Base-by-base conservation (phyloP, 2,329 filamentous ascomycete genomes). In the Alternaria gaisen region DNA sequence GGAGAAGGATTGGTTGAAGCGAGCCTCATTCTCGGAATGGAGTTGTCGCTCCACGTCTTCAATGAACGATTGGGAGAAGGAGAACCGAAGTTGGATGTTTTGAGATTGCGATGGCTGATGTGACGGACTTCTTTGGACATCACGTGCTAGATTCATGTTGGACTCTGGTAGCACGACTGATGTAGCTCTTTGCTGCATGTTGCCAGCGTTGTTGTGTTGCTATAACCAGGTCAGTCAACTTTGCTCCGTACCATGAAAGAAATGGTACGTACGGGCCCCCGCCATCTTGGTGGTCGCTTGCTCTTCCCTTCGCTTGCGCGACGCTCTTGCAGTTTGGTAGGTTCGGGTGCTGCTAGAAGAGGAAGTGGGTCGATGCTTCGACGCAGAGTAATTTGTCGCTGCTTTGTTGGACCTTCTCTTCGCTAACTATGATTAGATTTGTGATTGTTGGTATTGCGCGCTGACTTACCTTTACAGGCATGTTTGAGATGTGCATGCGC, bases 71-170 rank as follows among this genome's bases (percentile, higher is more conserved):
- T 12, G 4, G 7, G 61, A 60, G 40, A 71, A 71, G 0, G 68
- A 71, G 34, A 71, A 68, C 0, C 68, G 64, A 10, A 71, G 42
- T 16, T 55, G 52, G 32, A 69, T 60, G 40, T 63, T 55, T 11
- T 54, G 55, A 16, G 58, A 11, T n/a, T 32, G 43, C 50, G 58
- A 28, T 18, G 26, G 22, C 7, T 36, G 48, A n/a, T 18, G 50
- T 12, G 22, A 30, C 36, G 20, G 8, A 6, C 14, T 53, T 28
- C 4, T 16, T 18, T 28, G 28, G 16, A 40, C 26, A 12, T 53
- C 20, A 24, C 10, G 43, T 26, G 40, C 30, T 38, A 41, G 38
- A 24, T 18, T 53, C 5, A n/a, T 20, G 0, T 22, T 14, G 7
- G 34, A 7, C 9, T 61, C 42, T 3, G 57, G 48, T 14, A 56